Evolutionary conservation across 495 filamentous ascomycete species (phyloP).

Genomic region (Penicillium alfredii): DNA sequence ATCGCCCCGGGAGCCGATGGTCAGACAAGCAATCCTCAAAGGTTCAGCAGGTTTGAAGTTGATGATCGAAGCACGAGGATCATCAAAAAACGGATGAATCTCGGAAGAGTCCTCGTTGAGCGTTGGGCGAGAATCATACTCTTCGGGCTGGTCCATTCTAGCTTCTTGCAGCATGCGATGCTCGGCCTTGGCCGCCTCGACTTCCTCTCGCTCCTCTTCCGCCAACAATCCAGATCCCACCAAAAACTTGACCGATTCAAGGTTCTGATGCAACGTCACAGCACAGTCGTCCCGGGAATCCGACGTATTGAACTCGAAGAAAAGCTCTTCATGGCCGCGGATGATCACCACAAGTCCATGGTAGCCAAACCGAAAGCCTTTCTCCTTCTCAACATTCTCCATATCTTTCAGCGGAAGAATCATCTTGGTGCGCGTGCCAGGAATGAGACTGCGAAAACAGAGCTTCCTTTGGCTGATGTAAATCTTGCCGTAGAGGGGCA

Average conservation of each 20-base stretch:
- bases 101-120: slow-evolving; percentile 41
- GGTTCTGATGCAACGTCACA: slow-evolving; percentile 66
- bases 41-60: slow-evolving; percentile 87
- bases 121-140: slow-evolving; percentile 48
- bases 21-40: slow-evolving; percentile 85
- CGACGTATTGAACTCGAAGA: slow-evolving; percentile 81
- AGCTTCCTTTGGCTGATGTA: slow-evolving; percentile 88
- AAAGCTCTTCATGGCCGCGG: slow-evolving; percentile 89
- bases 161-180: slow-evolving; percentile 78
- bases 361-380: slow-evolving; percentile 89
- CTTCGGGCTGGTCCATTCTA: slow-evolving; percentile 53
- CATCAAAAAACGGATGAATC: slow-evolving; percentile 75
- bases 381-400: slow-evolving; percentile 92
- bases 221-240: slow-evolving; percentile 65
- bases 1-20: slow-evolving; percentile 92
- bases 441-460: slow-evolving; percentile 88
- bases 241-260: slow-evolving; percentile 68
- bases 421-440: slow-evolving; percentile 87
- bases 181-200: slow-evolving; percentile 74
- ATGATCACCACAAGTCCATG: slow-evolving; percentile 88
- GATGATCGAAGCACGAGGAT: slow-evolving; percentile 83
- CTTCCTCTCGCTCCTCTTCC: slow-evolving; percentile 62
- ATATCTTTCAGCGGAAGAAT: slow-evolving; percentile 88
- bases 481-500: slow-evolving; percentile 94
- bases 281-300: slow-evolving; percentile 84